A percentile compares a stretch with the other conserved stretches of the same genome.
Evolutionary conservation across 495 filamentous ascomycete genomes (phyloP).

Genomic region (Lindgomyces ingoldianus): DNA sequence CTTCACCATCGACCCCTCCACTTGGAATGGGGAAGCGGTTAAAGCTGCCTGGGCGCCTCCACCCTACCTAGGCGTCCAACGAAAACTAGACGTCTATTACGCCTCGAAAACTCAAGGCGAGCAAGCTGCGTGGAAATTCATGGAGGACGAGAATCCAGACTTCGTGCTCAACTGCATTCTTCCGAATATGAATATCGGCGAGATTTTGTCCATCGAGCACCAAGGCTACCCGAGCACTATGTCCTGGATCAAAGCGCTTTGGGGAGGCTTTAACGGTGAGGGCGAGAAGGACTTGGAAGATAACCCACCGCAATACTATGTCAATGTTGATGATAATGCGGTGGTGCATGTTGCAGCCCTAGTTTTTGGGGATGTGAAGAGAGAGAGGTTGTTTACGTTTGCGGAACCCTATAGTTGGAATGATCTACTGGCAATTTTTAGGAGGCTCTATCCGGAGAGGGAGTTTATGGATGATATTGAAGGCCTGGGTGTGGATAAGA

Average conservation of each 20-base stretch:
- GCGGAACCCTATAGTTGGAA: constrained; percentile 25
- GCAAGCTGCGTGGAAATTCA: constrained; percentile 54
- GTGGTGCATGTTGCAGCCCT: constrained; percentile 28
- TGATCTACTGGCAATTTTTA: constrained; percentile 15
- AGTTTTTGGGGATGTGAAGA: constrained; percentile 7
- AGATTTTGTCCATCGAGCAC: constrained; percentile 23
- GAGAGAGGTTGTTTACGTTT: constrained; percentile 29
- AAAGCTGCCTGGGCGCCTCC: constrained; percentile 15
- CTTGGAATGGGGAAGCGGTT: constrained; percentile 18
- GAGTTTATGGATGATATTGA: constrained; percentile 19
- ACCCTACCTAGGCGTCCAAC: constrained; percentile 20
- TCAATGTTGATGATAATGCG: constrained; percentile 29
- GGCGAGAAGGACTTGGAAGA: neutral
- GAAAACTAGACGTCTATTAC: constrained; percentile 47
- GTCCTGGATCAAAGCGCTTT: constrained; percentile 9
- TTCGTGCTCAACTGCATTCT: constrained; percentile 57
- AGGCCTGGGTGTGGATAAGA: constrained; percentile 14
- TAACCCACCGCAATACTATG: constrained; percentile 13
- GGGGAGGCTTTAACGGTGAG: neutral
- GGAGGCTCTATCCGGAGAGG: constrained; percentile 17
- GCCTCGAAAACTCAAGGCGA: constrained; percentile 60
- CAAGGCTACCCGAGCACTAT: constrained; percentile 7
- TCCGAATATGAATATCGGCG: constrained; percentile 45
- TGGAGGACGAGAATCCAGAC: constrained; percentile 48
- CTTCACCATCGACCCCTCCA: constrained; percentile 1